Percentiles rank a stretch among this genome's conserved stretches.
Evolutionary conservation across 2,329 filamentous ascomycete genomes (phyloP).

Genomic region (Laburnicola sp.): DNA sequence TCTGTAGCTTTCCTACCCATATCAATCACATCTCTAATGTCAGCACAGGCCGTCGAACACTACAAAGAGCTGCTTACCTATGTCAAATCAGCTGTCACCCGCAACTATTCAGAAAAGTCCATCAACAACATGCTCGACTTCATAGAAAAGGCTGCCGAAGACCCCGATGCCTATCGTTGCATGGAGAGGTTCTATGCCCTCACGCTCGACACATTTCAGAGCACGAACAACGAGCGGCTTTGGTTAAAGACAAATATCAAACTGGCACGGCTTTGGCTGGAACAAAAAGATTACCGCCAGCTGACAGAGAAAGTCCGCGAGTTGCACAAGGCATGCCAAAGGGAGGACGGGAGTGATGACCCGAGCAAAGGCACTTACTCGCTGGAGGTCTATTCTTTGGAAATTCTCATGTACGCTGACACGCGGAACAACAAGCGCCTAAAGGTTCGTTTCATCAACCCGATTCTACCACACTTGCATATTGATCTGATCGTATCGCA

Average conservation of each 20-base stretch:
- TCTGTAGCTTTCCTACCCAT: constrained; percentile 51
- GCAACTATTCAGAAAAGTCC: constrained; percentile 98
- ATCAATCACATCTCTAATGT: constrained; percentile 23
- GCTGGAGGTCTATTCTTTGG: constrained; percentile 91
- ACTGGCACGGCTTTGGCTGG: constrained; percentile 85
- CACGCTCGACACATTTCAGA: constrained; percentile 92
- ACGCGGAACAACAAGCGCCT: constrained; percentile 97
- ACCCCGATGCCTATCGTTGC: constrained; percentile 71
- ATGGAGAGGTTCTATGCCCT: constrained; percentile 96
- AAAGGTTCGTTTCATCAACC: constrained; percentile 58
- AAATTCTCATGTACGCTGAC: constrained; percentile 98
- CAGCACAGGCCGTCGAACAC: constrained; percentile 76
- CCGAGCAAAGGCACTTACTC: constrained; percentile 95
- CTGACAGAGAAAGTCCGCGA: constrained; percentile 84
- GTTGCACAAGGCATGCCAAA: constrained; percentile 85
- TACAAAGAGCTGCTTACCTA: constrained; percentile 96
- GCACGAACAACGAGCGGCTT: constrained; percentile 92
- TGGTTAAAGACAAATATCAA: constrained; percentile 99
- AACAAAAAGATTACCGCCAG: constrained; percentile 82
- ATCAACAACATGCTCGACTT: constrained; percentile 99
- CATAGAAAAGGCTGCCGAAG: constrained; percentile 85
- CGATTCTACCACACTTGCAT: constrained; percentile 25
- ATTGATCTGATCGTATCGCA: constrained; percentile 35
- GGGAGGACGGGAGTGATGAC: constrained; percentile 83
- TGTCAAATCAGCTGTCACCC: constrained; percentile 92